Evolutionary conservation across 441 rosid species (phyloP), one percentile per base, ranked within the genome.

Genomic region (Aleurites moluccanus): DNA sequence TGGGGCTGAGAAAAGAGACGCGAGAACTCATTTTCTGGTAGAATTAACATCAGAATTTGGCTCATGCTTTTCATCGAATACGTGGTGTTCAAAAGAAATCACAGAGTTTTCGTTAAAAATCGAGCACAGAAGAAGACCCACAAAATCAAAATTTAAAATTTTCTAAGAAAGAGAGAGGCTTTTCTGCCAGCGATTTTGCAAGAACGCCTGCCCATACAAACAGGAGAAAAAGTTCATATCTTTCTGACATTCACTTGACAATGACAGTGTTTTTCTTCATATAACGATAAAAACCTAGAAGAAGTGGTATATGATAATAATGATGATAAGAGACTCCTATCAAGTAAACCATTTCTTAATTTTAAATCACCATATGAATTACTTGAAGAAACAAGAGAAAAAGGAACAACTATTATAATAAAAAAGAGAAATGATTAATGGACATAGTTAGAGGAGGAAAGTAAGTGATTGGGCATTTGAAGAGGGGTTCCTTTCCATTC

Each of bases 151-250:
- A 25, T 7, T 18, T 9, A 38, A 67, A n/a, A n/a, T n/a, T n/a
- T n/a, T n/a, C n/a, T n/a, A n/a, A n/a, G n/a, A n/a, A 20, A 64
- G 9, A 67, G 55, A 70, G 71, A 49, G 68, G 92, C 97, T 97
- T 94, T 94, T 74, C 98, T 85, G 40, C 96, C 96, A 23, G 99
- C 98, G 64, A 94, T 92, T 75, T 92, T 94, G 82, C 85, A 81
- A 68, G 99, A 94, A 73, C 94, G 93, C 77, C 98, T 79, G 77
- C 99, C 96, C 99, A 91, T 92, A 82, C 90, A 86, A 25, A 90
- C 80, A 77, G 91, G 92, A 79, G 95, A 77, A 60, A 73, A 86
- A 21, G 88, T 84, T 87, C 89, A 85, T 76, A 94, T 82, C 85
- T 74, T n/a, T 78, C 97, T 72, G 5, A 57, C 35, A 55, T 57